Base-by-base conservation (phyloP, 768 basidiomycete genomes). In the Termitomyces sp. region DNA sequence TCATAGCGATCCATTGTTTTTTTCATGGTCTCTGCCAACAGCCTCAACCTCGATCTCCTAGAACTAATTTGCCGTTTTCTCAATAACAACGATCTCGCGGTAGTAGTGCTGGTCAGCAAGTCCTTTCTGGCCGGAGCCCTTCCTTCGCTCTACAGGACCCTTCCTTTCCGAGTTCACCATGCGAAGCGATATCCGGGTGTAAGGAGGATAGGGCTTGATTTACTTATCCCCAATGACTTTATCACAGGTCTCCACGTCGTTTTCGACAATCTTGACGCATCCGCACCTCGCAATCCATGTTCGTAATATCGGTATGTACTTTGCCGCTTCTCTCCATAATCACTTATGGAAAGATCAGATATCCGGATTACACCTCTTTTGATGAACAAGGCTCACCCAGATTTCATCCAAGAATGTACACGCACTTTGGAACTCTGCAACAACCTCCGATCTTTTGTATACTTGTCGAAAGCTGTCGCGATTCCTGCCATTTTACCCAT, bases 11-110 rank as follows among this genome's bases (percentile, higher is more conserved):
- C 22, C 33, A n/a, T 24, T 51, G 16, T 18, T 31, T 37, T 31
- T 52, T 47, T 41, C 51, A 88, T 88, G 87, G 81, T 85, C 47
- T 78, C 83, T 31, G 83, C 82, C 12, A 83, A 87, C 62, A 87
- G 81, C 63, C 74, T 89, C 48, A 84, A 90, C 60, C 77, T 84
- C 20, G 89, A 92, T 70, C 85, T 90, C 37, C 77, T 90, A 42
- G 85, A 87, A 65, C 73, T 84, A n/a, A 81, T 91, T 18, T 86
- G 86, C 60, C 69, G 72, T 0, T 73, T 78, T 62, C 72, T 91
- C 5, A 66, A 72, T n/a, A 72, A 75, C 42, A 75, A 77, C 18
- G 86, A 88, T 62, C 77, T 91, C 33, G 76, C 82, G 16, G 77
- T 82, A 3, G 74, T 83, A 20, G 81, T 85, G 0, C 81, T 84